These are phyloP conservation scores for Mycena galopus DNA, from an alignment of 768 basidiomycete species.

Conservation along the genomic window DNA sequence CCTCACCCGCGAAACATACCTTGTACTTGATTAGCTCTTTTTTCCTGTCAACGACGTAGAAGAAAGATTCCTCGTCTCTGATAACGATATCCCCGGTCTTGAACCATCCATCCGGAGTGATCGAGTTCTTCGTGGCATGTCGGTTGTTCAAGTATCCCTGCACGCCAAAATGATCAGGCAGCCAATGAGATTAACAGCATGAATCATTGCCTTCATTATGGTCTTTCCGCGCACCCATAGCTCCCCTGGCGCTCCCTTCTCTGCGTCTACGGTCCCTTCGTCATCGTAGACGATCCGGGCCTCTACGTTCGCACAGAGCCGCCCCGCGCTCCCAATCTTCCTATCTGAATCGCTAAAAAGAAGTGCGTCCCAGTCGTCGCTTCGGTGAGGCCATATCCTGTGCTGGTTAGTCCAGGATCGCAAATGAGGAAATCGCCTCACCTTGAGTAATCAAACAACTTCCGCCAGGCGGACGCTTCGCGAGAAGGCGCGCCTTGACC, in stretches of 20 bases:
- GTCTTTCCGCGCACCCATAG: constrained; percentile 84
- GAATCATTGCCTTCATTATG: constrained; percentile 75
- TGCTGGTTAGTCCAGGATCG: neutral
- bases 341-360: constrained; percentile 56
- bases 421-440: constrained; percentile 33
- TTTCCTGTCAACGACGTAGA: constrained; percentile 68
- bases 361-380: constrained; percentile 80
- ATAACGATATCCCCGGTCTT: constrained; percentile 78
- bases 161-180: neutral
- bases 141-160: constrained; percentile 75
- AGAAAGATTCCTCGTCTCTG: constrained; percentile 71
- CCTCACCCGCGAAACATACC: constrained; percentile 37
- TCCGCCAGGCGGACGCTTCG: constrained; percentile 55
- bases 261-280: constrained; percentile 60
- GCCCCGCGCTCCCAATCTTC: constrained; percentile 76
- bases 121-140: constrained; percentile 66
- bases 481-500: constrained; percentile 53
- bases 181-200: too few relatives aligned
- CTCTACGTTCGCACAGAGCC: constrained; percentile 76
- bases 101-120: constrained; percentile 75
- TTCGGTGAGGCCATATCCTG: constrained; percentile 87
- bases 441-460: constrained; percentile 65
- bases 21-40: constrained; percentile 75
- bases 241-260: constrained; percentile 77
- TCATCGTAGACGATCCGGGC: constrained; percentile 76